Evolutionary conservation across 1,139 yeast species (phyloP), one percentile per base, ranked within the genome.

Genomic region (Suhomyces taliae): DNA sequence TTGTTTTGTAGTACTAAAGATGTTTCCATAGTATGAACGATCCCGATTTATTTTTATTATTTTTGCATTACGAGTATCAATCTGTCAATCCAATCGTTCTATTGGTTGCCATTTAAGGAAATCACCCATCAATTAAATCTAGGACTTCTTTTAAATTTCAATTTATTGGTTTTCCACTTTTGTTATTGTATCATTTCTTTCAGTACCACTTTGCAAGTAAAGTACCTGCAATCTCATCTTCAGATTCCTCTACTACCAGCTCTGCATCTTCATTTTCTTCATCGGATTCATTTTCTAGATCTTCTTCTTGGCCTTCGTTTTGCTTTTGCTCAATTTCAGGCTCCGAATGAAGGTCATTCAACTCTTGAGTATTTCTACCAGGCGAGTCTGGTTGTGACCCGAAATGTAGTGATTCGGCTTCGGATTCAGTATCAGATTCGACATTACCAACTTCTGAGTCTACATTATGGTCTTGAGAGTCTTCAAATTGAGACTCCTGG

Each of bases 211-310:
- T 19, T 15, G 34, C 34, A 32, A 47, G 43, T 10, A 47, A 37
- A 4, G 50, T 34, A 9, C 50, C 50, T 6, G 40, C 36, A 1
- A 50, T 46, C 37, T 52, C 57, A 27, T 53, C 56, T 33, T 55
- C 58, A 2, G 55, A 52, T 36, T 53, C 58, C 12, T 53, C 53
- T 10, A 54, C 54, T 8, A 41, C 48, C 52, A 50, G 53, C 6
- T 35, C 46, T n/a, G 39, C 34, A 32, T 32, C n/a, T 32, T 32
- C 34, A 34, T n/a, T 6, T 9, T 34, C 36, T 11, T 34, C 36
- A 14, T 34, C 36, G 2, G 37, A 35, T 35, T 24, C 37, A 15
- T 35, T 26, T 36, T 26, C 7, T 8, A 3, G 7, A 2, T 27
- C 11, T 27, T 12, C 24, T 9, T 11, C 24, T 5, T 11, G 33